Percentiles rank a stretch among this genome's conserved stretches.
Conservation (phyloP, 2,329 filamentous ascomycete genomes). For the Diaporthe helianthi region DNA sequence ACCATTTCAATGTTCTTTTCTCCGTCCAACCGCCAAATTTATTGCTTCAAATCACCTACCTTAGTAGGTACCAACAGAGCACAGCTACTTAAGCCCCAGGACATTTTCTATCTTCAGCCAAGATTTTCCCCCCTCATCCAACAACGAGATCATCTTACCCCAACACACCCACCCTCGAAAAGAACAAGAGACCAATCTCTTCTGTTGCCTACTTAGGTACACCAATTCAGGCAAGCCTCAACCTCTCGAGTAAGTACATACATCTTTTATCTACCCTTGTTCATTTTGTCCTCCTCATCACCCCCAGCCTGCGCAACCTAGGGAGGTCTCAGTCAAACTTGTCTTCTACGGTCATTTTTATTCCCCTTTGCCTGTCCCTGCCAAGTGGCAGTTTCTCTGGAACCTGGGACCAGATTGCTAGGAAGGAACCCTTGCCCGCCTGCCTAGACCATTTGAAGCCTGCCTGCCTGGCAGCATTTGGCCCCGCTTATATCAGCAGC, state of each 20-base stretch:
- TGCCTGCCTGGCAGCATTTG: constrained; percentile 5
- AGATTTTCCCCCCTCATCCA: not conserved
- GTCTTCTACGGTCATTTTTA: not conserved
- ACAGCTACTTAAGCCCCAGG: not conserved
- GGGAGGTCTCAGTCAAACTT: not conserved
- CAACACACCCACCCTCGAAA: not conserved
- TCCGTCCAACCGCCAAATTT: not conserved
- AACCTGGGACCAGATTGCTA: not conserved
- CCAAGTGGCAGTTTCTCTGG: not conserved
- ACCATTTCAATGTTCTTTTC: not conserved
- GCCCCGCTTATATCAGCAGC: too few relatives aligned
- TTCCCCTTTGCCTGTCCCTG: not conserved
- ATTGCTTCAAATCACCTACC: not conserved
- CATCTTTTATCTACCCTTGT: not conserved
- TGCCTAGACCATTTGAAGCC: too few relatives aligned
- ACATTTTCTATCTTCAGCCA: not conserved
- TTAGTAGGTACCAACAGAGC: too few relatives aligned
- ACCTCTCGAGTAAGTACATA: not conserved
- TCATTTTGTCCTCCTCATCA: not conserved
- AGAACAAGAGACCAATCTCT: not conserved
- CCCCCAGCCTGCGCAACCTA: not conserved
- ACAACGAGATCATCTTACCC: not conserved
- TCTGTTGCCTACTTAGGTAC: not conserved
- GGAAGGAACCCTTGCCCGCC: not conserved
- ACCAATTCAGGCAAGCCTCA: not conserved